phyloP scores from a whole-genome alignment of 139 green algal species.

The Coelastrella sp. region DNA sequence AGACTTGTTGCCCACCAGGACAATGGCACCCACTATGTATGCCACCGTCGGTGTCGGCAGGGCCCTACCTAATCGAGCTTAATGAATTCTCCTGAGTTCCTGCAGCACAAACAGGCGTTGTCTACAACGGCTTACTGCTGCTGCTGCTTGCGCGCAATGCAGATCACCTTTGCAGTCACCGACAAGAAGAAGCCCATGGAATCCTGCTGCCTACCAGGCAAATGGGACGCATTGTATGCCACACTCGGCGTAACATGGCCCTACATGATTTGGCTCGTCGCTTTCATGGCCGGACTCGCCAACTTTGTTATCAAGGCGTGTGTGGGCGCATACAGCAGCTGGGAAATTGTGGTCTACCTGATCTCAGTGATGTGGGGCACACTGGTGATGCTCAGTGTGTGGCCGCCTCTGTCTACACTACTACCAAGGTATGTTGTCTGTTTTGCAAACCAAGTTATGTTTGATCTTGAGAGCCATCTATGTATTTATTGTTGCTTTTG shows the following conservation, averaged over 20 bases:
- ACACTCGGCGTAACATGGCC: slow-evolving; percentile 12
- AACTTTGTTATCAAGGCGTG: slow-evolving; percentile 29
- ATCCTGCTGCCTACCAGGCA: not conserved
- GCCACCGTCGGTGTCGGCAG: not conserved
- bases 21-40: not conserved
- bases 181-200: not conserved
- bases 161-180: slow-evolving; percentile 32
- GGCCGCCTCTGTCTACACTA: slow-evolving; percentile 24
- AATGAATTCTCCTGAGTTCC: not conserved
- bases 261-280: slow-evolving; percentile 10
- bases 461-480: not conserved
- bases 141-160: not conserved
- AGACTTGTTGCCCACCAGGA: not conserved
- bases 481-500: not conserved
- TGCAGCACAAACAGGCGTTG: not conserved
- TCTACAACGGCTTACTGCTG: not conserved
- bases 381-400: slow-evolving; percentile 20
- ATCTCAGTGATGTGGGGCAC: slow-evolving; percentile 36
- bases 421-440: slow-evolving; percentile 18
- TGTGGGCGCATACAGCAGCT: slow-evolving; percentile 9
- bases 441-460: too few species aligned
- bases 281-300: slow-evolving; percentile 5
- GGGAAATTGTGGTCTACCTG: slow-evolving; percentile 18
- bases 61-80: too few species aligned
- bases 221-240: slow-evolving; percentile 5